Percentiles rank a stretch among this genome's conserved stretches.
These are phyloP conservation scores for Fusarium acutatum DNA, from an alignment of 2,329 filamentous ascomycete genomes.

Conservation along the genomic window DNA sequence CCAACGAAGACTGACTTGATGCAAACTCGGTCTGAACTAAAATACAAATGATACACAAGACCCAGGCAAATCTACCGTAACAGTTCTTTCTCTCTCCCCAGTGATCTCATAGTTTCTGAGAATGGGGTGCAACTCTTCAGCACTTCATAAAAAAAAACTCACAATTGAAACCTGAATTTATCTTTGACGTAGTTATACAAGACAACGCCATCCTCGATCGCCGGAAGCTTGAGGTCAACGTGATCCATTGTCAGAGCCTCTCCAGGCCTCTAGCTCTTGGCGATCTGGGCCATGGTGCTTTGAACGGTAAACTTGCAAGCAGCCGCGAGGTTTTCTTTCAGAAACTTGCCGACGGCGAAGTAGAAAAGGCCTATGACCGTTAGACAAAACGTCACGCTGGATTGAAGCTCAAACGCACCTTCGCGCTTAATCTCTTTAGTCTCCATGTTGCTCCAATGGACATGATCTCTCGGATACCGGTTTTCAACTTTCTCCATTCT, in stretches of 20 bases:
- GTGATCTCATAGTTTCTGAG: background rate
- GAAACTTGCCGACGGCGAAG: background rate
- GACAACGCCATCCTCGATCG: background rate
- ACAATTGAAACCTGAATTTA: background rate
- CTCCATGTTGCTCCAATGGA: background rate
- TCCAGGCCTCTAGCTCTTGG: background rate
- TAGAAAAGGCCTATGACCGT: background rate
- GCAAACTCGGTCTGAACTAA: background rate
- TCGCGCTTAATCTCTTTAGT: background rate
- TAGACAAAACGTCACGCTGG: accelerated
- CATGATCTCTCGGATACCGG: background rate
- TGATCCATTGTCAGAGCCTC: background rate
- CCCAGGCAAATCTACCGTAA: background rate
- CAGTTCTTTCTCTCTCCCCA: background rate
- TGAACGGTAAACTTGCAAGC: background rate
- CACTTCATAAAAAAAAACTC: background rate
- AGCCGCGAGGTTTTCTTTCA: background rate
- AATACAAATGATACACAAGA: background rate
- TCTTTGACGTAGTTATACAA: background rate
- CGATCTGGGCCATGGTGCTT: background rate
- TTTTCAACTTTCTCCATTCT: background rate
- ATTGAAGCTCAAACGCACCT: background rate
- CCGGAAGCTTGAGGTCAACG: background rate
- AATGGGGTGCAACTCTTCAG: background rate
- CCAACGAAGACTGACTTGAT: background rate